Conservation (phyloP, 768 basidiomycete species). For the Suillus bovinus region DNA sequence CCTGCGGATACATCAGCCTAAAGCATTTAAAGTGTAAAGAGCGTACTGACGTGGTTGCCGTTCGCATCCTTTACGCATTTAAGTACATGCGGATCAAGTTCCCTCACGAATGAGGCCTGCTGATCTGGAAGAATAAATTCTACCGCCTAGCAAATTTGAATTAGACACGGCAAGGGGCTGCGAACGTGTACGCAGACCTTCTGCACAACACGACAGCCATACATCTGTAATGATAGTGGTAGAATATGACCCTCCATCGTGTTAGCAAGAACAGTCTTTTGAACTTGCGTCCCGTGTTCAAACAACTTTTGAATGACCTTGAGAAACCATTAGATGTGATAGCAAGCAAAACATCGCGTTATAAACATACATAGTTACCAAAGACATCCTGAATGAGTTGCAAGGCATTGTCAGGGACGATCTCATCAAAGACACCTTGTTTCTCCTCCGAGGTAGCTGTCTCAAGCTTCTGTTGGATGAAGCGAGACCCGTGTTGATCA, state of each 20-base stretch:
- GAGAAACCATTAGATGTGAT: constrained; percentile 15
- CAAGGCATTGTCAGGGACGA: constrained; percentile 72
- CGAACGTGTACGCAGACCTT: constrained; percentile 53
- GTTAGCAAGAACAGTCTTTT: constrained; percentile 67
- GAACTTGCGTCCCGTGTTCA: constrained; percentile 77
- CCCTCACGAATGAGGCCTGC: constrained; percentile 71
- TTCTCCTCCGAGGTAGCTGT: constrained; percentile 76
- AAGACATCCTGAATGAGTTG: constrained; percentile 90
- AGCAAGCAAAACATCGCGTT: neutral
- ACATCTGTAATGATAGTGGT: constrained; percentile 83
- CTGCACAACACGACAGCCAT: constrained; percentile 95
- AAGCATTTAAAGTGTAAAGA: constrained; percentile 5
- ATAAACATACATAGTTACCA: constrained; percentile 82
- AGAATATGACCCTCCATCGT: constrained; percentile 80
- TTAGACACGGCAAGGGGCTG: constrained; percentile 8
- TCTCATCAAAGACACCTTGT: constrained; percentile 82
- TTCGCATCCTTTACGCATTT: constrained; percentile 89
- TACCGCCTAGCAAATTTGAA: constrained; percentile 59
- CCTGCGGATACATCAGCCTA: constrained; percentile 41
- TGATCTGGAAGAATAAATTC: constrained; percentile 81
- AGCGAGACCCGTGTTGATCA: constrained; percentile 97
- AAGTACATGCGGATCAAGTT: constrained; percentile 78
- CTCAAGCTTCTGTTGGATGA: constrained; percentile 89
- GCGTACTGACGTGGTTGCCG: constrained; percentile 85
- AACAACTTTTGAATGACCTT: constrained; percentile 94